These are phyloP conservation scores for Thraustochytrium striatum DNA, from an alignment of 352 stramenopile species.

Conservation along the genomic window DNA sequence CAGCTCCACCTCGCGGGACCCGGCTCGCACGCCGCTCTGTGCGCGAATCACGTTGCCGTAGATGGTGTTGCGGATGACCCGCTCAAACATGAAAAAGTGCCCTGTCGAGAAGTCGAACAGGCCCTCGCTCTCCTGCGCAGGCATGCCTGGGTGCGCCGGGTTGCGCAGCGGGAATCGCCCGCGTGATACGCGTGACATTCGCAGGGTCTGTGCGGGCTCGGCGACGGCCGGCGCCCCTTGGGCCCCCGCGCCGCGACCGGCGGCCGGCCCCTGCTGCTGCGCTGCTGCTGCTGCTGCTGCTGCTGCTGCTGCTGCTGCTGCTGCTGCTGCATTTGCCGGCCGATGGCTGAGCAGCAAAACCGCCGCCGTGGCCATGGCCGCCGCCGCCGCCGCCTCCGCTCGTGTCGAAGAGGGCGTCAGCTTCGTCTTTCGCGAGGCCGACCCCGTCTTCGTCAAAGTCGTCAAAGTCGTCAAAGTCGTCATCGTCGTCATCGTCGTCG, in stretches of 20 bases:
- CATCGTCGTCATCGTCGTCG: slow-evolving; percentile 34
- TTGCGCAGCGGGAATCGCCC: slow-evolving; percentile 16
- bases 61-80: slow-evolving; percentile 40
- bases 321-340: not conserved
- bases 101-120: not conserved
- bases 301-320: not conserved
- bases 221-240: not conserved
- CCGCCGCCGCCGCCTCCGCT: not conserved
- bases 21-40: not conserved
- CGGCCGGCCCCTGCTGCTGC: not conserved
- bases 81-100: slow-evolving; percentile 28
- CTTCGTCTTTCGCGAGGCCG: no score
- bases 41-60: slow-evolving; percentile 40
- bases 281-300: not conserved
- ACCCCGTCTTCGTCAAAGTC: slow-evolving; percentile 5
- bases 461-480: not conserved
- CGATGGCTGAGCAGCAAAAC: no score
- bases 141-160: no score
- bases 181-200: not conserved
- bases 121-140: not conserved
- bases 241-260: not conserved
- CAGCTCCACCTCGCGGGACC: not conserved
- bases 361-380: not conserved
- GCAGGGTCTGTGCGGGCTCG: not conserved
- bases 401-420: no score